Evolutionary conservation across 2,329 filamentous ascomycete species (phyloP).

Genomic region (Allantophomopsis lycopodina): DNA sequence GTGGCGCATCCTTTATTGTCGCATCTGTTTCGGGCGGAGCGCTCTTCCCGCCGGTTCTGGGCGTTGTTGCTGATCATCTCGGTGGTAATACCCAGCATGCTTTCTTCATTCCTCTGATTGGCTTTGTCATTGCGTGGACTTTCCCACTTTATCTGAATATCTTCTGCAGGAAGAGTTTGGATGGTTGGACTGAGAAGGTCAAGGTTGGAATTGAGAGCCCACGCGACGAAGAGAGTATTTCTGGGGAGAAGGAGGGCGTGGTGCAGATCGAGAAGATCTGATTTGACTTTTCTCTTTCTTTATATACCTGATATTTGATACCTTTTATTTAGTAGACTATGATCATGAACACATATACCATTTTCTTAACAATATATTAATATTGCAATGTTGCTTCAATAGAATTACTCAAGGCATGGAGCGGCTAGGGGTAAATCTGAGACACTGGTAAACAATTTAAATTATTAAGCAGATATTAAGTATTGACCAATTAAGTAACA

Average conservation of each 20-base stretch:
- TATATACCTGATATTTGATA: too few relatives aligned
- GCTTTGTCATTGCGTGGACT: conserved; percentile 7
- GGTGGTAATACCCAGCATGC: conserved; percentile 10
- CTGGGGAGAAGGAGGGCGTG: conserved; percentile 3
- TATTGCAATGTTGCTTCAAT: too few relatives aligned
- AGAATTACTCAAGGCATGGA: too few relatives aligned
- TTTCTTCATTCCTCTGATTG: conserved; percentile 12
- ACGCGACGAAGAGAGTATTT: conserved; percentile 7
- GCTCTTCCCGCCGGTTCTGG: conserved; percentile 55
- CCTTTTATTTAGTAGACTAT: too few relatives aligned
- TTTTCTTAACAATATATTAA: too few relatives aligned
- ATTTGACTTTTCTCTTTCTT: too few relatives aligned
- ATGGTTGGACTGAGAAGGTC: conserved; percentile 14
- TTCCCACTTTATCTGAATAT: conserved; percentile 2
- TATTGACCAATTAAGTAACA: too few relatives aligned
- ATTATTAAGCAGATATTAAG: too few relatives aligned
- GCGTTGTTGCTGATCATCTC: conserved; percentile 43
- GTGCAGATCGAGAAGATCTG: conserved; percentile 5
- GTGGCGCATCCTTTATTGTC: conserved; percentile 57
- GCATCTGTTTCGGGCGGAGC: conserved; percentile 62
- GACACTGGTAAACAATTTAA: too few relatives aligned
- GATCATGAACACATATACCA: too few relatives aligned
- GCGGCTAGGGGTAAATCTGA: too few relatives aligned
- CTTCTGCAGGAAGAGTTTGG: conserved; percentile 10
- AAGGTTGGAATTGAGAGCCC: conserved; percentile 10